These are phyloP conservation scores for Coemansia reversa DNA, from an alignment of 192 early-diverging fungal genomes.

Conservation along the genomic window DNA sequence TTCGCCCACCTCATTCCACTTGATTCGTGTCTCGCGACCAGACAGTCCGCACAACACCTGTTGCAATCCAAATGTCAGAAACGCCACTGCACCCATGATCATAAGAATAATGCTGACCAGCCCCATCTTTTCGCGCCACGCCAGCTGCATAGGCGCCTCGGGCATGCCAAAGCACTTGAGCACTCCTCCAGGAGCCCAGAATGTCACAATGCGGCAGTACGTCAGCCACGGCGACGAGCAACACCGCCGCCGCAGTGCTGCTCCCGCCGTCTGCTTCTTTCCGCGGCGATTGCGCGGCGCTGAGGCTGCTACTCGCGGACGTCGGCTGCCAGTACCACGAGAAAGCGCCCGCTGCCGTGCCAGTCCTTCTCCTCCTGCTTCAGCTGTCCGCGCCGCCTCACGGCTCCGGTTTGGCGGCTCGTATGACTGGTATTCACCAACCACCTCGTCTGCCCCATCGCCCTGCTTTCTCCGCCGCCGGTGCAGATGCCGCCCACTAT, in stretches of 20 bases:
- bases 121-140: constrained; percentile 93
- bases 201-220: constrained; percentile 59
- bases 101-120: constrained; percentile 76
- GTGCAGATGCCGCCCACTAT: constrained; percentile 31
- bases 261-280: constrained; percentile 17
- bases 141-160: constrained; percentile 61
- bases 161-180: constrained; percentile 61
- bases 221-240: constrained; percentile 56
- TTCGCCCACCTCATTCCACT: constrained; percentile 57
- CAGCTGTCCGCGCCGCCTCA: constrained; percentile 69
- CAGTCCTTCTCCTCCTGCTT: constrained; percentile 50
- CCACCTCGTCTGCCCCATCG: constrained; percentile 13
- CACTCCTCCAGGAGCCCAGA: constrained; percentile 57
- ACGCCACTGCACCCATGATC: constrained; percentile 72
- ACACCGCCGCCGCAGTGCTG: constrained; percentile 23
- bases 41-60: constrained; percentile 61
- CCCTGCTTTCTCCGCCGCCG: constrained; percentile 15
- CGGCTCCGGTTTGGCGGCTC: constrained; percentile 56
- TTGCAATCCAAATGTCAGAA: constrained; percentile 83
- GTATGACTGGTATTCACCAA: constrained; percentile 31
- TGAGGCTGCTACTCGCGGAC: constrained; percentile 26
- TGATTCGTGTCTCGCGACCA: constrained; percentile 44
- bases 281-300: constrained; percentile 38
- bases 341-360: constrained; percentile 19
- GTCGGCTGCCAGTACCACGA: constrained; percentile 21